Base-by-base conservation (phyloP, 306 rosid genomes). In the Medicago lupulina region DNA sequence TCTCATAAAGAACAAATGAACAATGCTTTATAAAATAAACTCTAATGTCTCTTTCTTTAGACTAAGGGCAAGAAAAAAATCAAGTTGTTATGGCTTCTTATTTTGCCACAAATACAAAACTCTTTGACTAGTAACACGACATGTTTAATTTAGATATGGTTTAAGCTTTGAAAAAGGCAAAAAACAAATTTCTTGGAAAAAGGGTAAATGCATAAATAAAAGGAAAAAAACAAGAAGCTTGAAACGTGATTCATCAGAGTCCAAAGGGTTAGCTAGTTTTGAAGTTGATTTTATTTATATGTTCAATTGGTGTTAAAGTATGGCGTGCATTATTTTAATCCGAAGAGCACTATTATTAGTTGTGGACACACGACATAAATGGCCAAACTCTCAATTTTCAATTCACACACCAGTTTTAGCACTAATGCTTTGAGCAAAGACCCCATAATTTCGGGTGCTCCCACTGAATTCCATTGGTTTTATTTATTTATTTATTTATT, bases 141-240 rank as follows among this genome's bases (percentile, higher is more conserved):
- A 16, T 13, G 78, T 80, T 83, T 64, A 39, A 64, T 38, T 81
- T 82, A 55, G 79, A 76, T 70, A 66, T 57, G 4, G 38, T 85
- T 81, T 83, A 85, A 86, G 86, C 81, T 87, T 89, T 86, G 59
- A 62, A 87, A 80, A 79, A 77, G 79, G 82, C 36, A 74, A 60
- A 80, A 65, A 78, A 77, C 59, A 82, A 86, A 83, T 81, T 78
- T 73, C 55, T 67, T 25, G 44, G 7, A 43, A 38, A 28, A 28
- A 25, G 14, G 17, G 2, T 2, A 60, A 14, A 6, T 60, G 6
- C 19, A 60, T 28, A 28, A 60, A 60, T 9, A 25, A 28, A 60
- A 60, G 40, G 18, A 6, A 25, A 60, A 55, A 60, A 60, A 28
- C 18, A 60, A 60, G 18, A 60, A 60, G 28, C 14, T 6, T 57